A percentile compares a stretch with the other conserved stretches of the same genome.
Evolutionary conservation across 2,329 filamentous ascomycete genomes (phyloP).

Genomic region (Penicillium sp.): DNA sequence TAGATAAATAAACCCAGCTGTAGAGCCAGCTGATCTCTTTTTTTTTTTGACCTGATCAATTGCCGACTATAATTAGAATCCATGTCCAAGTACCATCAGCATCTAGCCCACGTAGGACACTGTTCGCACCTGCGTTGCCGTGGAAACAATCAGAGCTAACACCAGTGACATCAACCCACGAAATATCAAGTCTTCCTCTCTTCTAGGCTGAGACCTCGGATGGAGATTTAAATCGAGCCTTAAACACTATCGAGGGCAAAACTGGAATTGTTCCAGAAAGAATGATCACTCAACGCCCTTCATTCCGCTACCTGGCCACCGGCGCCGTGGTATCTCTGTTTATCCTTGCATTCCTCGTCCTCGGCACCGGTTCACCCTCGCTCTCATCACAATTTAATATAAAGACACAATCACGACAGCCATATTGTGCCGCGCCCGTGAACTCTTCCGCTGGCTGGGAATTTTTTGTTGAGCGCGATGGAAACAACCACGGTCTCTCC

Average conservation of each 20-base stretch:
- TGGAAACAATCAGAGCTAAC: slow-evolving; percentile 25
- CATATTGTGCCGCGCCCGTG: slow-evolving; percentile 2
- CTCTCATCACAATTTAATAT: slow-evolving; percentile 24
- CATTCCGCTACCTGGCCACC: slow-evolving; percentile 31
- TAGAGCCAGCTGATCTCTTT: background rate
- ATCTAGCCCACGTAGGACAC: too few relatives aligned
- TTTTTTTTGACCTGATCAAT: too few relatives aligned
- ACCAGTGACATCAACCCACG: background rate
- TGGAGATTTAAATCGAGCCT: background rate
- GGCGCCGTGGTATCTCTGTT: slow-evolving; percentile 30
- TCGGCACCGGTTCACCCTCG: slow-evolving; percentile 18
- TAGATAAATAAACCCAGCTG: background rate
- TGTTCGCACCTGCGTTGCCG: slow-evolving; percentile 20
- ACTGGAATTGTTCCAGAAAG: slow-evolving; percentile 4
- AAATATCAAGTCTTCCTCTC: background rate
- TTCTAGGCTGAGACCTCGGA: background rate
- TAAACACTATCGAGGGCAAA: background rate
- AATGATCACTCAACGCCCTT: slow-evolving; percentile 26
- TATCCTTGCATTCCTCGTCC: slow-evolving; percentile 30
- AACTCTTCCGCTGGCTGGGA: slow-evolving; percentile 27
- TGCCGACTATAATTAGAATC: background rate
- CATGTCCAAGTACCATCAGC: background rate
- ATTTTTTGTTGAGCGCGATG: slow-evolving; percentile 37
- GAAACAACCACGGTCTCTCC: slow-evolving; percentile 38
- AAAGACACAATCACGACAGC: slow-evolving; percentile 15